These are phyloP conservation scores for Mycosphaerella arachidis DNA, from an alignment of 2,329 filamentous ascomycete genomes.

Conservation along the genomic window DNA sequence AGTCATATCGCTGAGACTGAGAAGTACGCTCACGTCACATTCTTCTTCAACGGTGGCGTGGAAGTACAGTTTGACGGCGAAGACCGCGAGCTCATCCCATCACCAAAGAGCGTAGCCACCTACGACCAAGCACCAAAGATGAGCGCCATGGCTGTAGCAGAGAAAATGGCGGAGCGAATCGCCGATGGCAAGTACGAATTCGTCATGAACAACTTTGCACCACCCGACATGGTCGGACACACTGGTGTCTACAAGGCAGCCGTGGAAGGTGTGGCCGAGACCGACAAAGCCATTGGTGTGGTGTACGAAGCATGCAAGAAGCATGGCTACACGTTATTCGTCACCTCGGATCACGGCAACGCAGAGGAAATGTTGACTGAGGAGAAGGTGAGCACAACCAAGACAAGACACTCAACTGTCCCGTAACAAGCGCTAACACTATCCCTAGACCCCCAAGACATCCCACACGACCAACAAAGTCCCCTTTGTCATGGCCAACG, in stretches of 20 bases:
- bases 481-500: slow-evolving; percentile 96
- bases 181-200: slow-evolving; percentile 85
- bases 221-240: slow-evolving; percentile 98
- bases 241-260: slow-evolving; percentile 96
- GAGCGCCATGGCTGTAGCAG: slow-evolving; percentile 84
- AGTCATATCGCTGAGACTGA: slow-evolving; percentile 97
- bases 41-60: slow-evolving; percentile 99
- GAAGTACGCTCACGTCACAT: slow-evolving; percentile 98
- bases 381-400: slow-evolving; percentile 53
- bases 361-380: slow-evolving; percentile 98
- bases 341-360: slow-evolving; percentile 93
- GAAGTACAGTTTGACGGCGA: slow-evolving; percentile 95
- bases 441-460: slow-evolving; percentile 76
- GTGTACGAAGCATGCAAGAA: slow-evolving; percentile 93
- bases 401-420: background rate
- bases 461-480: slow-evolving; percentile 98
- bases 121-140: slow-evolving; percentile 95
- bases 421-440: background rate
- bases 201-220: slow-evolving; percentile 99
- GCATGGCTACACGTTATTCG: slow-evolving; percentile 86
- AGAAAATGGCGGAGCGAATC: slow-evolving; percentile 85
- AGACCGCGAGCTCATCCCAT: slow-evolving; percentile 87
- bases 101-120: slow-evolving; percentile 81
- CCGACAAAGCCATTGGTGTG: slow-evolving; percentile 87
- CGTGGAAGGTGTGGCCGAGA: slow-evolving; percentile 75